Base-by-base conservation (phyloP, 495 filamentous ascomycete species). In the Cudoniella acicularis region DNA sequence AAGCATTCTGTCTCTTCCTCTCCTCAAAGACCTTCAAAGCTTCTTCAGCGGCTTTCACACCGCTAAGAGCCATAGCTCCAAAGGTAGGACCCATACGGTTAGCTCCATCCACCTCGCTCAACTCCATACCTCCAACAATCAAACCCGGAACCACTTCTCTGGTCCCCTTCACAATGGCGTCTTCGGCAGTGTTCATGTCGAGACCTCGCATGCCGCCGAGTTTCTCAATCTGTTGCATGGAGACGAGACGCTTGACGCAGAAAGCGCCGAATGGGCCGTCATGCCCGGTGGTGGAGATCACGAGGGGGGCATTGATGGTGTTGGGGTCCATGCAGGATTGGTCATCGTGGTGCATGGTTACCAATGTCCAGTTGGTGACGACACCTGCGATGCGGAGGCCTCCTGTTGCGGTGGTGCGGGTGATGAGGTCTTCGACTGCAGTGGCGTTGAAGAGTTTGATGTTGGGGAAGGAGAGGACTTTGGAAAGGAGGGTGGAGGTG, bases 391-490 rank as follows among this genome's bases (percentile, higher is more conserved):
- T 83, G 50, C 86, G 83, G 43, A 92, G 68, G 2, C 70, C 73
- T 27, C 79, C 79, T 9, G 73, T 63, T 9, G 71, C 66, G 46
- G 71, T 69, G 50, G 68, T 64, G 26, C 90, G 87, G 21, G 91
- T 95, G 73, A 95, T 92, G 64, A 96, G 76, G 71, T 96, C 91
- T 74, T 96, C 91, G 41, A 96, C 91, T 22, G 85, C 77, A 42
- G 91, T 96, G 45, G 91, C 91, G 67, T 96, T 96, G 83, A 96
- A 96, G 63, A 96, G 83, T 82, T 96, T 96, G 72, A 96, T 82
- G 73, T 96, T 96, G 56, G 88, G 88, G 79, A 91, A 90, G 21
- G 77, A 63, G 40, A 96, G 77, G 16, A 96, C 91, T 71, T 85
- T 86, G 56, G 85, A 86, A 65, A 96, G 72, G 54, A 96, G 78